Base-by-base conservation (phyloP, 495 filamentous ascomycete genomes). In the Pyrenula aspistea region DNA sequence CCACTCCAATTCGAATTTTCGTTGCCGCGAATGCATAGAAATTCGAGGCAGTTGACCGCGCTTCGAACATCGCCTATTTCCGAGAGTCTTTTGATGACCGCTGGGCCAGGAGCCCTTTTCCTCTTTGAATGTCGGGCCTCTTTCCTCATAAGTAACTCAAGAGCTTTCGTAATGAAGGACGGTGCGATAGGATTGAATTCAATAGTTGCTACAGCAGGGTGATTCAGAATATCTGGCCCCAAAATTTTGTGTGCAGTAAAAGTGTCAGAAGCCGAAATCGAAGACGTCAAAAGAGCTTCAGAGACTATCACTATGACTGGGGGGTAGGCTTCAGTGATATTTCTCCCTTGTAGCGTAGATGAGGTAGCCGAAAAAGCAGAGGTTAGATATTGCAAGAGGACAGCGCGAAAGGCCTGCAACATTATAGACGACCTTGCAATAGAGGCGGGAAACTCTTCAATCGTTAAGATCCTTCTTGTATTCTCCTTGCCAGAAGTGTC, bases 361-460 rank as follows among this genome's bases (percentile, higher is more conserved):
- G 25, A 77, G 62, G 2, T 76, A 66, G 2, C 77, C 78, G 1
- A 72, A 76, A 60, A 50, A 24, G 62, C 51, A 20, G 62, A 58
- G 2, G 85, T 86, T 31, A 96, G 71, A 65, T 86, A 93, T 56
- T 84, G 80, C 36, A 87, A 71, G 22, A 99, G 74, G 12, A 87
- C 78, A 49, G 80, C 75, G 55, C 89, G 80, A 67, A 99, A 97
- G 0, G 87, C 76, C 54, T 79, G 74, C 47, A 96, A 66, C 55
- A 78, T 76, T 15, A 78, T 77, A 11, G 86, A 87, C 0, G 79
- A 83, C 49, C 81, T 78, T 22, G 79, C 78, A 57, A 91, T 84
- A 0, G 87, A 85, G 61, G 87, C 90, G 0, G 94, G 94, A 65
- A 96, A 96, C 65, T 99, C 94, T 74, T 99, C 94, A 53, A 99